Percentiles rank a stretch among this genome's conserved stretches.
phyloP scores from a whole-genome alignment of 768 basidiomycete species.

The Terana coerulea region DNA sequence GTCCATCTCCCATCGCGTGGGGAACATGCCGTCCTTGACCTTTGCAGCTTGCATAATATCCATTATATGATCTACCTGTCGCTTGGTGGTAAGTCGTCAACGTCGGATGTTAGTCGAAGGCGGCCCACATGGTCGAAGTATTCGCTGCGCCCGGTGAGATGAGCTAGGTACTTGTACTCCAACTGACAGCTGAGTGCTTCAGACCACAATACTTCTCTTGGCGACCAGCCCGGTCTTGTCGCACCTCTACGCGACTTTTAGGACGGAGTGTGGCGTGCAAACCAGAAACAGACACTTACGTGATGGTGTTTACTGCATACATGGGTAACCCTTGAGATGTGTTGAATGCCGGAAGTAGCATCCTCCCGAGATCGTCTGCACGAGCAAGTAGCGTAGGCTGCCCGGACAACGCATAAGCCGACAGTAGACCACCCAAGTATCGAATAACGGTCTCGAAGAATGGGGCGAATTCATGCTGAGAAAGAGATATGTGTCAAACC shows the following conservation, averaged over 20 bases:
- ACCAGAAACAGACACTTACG: conserved; percentile 32
- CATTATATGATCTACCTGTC: conserved; percentile 49
- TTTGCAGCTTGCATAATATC: conserved; percentile 34
- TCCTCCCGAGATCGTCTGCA: conserved; percentile 76
- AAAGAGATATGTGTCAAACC: conserved; percentile 25
- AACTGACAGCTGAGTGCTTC: conserved; percentile 83
- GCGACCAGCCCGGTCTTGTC: conserved; percentile 34
- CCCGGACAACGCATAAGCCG: conserved; percentile 73
- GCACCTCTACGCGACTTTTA: conserved; percentile 32
- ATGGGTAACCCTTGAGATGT: conserved; percentile 67
- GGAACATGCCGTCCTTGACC: conserved; percentile 17
- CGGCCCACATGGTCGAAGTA: conserved; percentile 53
- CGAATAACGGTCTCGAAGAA: conserved; percentile 83
- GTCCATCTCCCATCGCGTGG: conserved; percentile 18
- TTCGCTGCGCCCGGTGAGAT: conserved; percentile 66
- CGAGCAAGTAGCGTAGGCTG: conserved; percentile 59
- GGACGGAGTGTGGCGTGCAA: background rate
- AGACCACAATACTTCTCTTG: conserved; percentile 42
- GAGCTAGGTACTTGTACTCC: conserved; percentile 85
- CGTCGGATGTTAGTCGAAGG: background rate
- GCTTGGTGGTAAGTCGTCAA: background rate
- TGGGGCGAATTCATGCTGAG: conserved; percentile 39
- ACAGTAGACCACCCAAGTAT: conserved; percentile 83
- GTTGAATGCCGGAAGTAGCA: conserved; percentile 69
- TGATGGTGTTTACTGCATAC: conserved; percentile 64